Base-by-base conservation (phyloP, 106 monocot genomes). In the Dendrobium nobile region DNA sequence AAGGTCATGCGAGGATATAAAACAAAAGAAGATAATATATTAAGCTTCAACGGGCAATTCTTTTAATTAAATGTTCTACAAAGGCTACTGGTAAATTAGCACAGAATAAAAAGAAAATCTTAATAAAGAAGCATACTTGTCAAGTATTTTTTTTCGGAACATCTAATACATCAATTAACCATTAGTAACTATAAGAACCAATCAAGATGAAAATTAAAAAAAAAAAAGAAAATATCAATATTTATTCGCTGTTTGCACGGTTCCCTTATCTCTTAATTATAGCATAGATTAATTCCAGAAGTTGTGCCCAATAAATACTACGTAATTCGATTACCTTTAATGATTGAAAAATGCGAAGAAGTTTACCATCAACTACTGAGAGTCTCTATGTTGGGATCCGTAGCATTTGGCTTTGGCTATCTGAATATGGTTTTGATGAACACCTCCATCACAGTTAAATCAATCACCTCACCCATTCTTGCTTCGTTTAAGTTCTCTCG, bases 331-430 rank as follows among this genome's bases (percentile, higher is more conserved):
- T 13, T 8, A n/a, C 2, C 9, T 70, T 70, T 70, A 70, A 33
- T 4, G 15, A 70, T n/a, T 31, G 70, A 33, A 70, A 70, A 31
- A 70, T 70, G 22, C n/a, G 20, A 59, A 33, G 28, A 70, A 43
- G 43, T n/a, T 74, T 92, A 98, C 94, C 98, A 88, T 98, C 98
- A 76, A 98, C 95, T 73, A 98, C 95, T 24, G 95, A 85, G 58
- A 92, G 87, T 61, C 73, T 91, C 3, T 95, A 94, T 65, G 98
- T 84, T 3, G 95, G n/a, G n/a, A n/a, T 24, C 79, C 17, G 77
- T 79, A 10, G 92, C 94, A 88, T 92, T 94, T 79, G 81, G 31
- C 86, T n/a, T 90, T 98, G 26, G 94, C 91, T 83, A 80, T n/a
- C 78, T 74, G 85, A 19, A 98, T 56, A 92, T 79, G 40, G 83